Base-by-base conservation (phyloP, 2,329 filamentous ascomycete genomes). In the Exophiala dermatitidis region DNA sequence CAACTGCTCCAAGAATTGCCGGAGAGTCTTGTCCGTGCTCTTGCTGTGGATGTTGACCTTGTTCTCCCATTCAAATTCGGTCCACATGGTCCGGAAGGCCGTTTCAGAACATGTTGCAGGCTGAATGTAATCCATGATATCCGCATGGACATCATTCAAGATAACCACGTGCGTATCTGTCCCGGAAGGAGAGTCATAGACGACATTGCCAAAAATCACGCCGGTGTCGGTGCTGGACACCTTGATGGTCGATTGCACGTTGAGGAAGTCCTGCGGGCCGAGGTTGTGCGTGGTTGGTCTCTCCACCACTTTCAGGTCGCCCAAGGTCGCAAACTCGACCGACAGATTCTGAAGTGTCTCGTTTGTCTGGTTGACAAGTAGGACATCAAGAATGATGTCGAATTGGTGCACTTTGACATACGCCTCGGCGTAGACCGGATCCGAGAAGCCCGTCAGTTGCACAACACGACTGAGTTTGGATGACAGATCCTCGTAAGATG, bases 1-100 rank as follows among this genome's bases (percentile, higher is more conserved):
- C 56, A 98, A 77, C 69, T 95, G 86, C 63, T 88, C 85, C 60
- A 98, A 75, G 81, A 98, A 98, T 19, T 94, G 89, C 46, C 91
- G 83, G 57, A 98, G 77, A 30, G 82, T 86, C 76, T 91, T 95
- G 62, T 88, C 89, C 9, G 60, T 60, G 36, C 43, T 44, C 78
- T 96, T 97, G 60, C 88, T 94, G 74, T 96, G 96, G 75, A 98
- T 97, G 75, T 98, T 98, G 71, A 98, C 91, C 81, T 98, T 98
- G 76, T 98, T 98, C 78, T 98, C 93, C 93, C 93, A 98, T 70
- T 98, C 93, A 63, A 98, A 98, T 69, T 98, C 93, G 36, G 93
- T 98, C 93, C 93, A 98, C 93, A 98, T 98, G n/a, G 89, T 95
- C 56, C 93, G 83, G 84, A 98, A 98, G 67, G 97, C 90, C 7